Base-by-base conservation (phyloP, 305 asterid genomes). In the Fraxinus baroniana region DNA sequence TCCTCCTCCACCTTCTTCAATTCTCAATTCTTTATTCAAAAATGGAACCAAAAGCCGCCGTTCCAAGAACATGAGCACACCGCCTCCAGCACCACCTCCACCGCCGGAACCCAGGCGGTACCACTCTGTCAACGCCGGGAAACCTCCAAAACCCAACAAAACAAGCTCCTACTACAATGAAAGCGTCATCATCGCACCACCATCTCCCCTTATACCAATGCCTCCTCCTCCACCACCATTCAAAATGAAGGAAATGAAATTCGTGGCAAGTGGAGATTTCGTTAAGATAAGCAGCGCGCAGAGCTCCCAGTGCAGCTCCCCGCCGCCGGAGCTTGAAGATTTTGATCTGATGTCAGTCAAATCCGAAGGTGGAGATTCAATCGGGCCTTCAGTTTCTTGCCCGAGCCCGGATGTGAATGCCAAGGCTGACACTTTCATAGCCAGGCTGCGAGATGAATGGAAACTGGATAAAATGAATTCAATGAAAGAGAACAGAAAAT, bases 371-470 rank as follows among this genome's bases (percentile, higher is more conserved):
- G 91, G 85, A 66, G 97, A 91, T 77, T 76, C 86, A 52, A 77
- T 78, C 17, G 94, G 93, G 80, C 90, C 92, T 52, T 85, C 96
- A 18, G 79, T 90, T 20, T 68, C 75, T 24, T 95, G 97, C 33
- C 96, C 98, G n/a, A 95, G 98, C 90, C 98, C 98, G 57, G 98
- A 95, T 77, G 98, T 95, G 8, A 92, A 95, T 81, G 57, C 78
- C 17, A 91, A 92, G 85, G 98, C 98, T 4, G 98, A 90, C 81
- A 83, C 78, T 62, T 94, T 94, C 89, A 95, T 95, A 22, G 96
- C 98, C 0, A 86, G 95, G 87, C 95, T 89, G 64, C 88, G 92
- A 62, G 94, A 86, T 52, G 97, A 91, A 79, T 95, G 98, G 98
- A 90, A 91, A 79, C 73, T 92, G 74, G 98, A 95, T 83, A 95